Percentiles rank a stretch among this genome's conserved stretches.
Conservation (phyloP, 345 rosid genomes). For the Eucalyptus cloeziana region DNA sequence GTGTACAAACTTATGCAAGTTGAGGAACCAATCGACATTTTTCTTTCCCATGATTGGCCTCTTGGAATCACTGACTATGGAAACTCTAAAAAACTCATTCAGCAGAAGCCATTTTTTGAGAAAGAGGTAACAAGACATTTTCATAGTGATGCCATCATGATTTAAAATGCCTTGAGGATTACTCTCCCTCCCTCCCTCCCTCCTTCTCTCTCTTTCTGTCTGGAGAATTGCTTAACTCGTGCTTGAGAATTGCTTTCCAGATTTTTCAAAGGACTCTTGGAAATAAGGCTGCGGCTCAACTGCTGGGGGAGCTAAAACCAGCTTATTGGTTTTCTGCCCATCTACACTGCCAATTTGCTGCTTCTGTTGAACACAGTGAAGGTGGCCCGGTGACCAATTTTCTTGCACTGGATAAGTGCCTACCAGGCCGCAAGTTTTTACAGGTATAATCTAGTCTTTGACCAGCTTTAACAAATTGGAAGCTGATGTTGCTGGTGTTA, state of each 20-base stretch:
- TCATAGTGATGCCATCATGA: background rate
- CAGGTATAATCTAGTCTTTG: constrained; percentile 28
- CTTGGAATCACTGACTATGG: constrained; percentile 81
- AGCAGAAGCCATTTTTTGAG: constrained; percentile 38
- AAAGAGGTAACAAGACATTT: constrained; percentile 34
- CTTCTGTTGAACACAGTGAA: constrained; percentile 72
- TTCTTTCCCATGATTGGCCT: constrained; percentile 98
- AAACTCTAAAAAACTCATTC: constrained; percentile 52
- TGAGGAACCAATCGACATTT: constrained; percentile 72
- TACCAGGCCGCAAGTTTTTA: constrained; percentile 59
- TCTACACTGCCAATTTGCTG: constrained; percentile 83
- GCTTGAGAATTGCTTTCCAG: constrained; percentile 14
- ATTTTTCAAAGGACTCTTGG: constrained; percentile 60
- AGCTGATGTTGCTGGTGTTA: background rate
- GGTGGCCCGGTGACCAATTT: constrained; percentile 71
- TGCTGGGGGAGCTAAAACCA: constrained; percentile 71
- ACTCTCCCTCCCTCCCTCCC: background rate
- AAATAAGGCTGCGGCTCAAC: constrained; percentile 78
- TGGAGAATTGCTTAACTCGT: background rate
- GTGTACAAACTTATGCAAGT: constrained; percentile 79
- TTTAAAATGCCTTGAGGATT: background rate
- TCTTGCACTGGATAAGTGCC: constrained; percentile 88
- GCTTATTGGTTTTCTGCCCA: constrained; percentile 94
- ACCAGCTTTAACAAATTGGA: background rate
- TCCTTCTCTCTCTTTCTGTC: background rate